Conservation (phyloP, 805 yeast genomes). For the Kodamaea sagamina region DNA sequence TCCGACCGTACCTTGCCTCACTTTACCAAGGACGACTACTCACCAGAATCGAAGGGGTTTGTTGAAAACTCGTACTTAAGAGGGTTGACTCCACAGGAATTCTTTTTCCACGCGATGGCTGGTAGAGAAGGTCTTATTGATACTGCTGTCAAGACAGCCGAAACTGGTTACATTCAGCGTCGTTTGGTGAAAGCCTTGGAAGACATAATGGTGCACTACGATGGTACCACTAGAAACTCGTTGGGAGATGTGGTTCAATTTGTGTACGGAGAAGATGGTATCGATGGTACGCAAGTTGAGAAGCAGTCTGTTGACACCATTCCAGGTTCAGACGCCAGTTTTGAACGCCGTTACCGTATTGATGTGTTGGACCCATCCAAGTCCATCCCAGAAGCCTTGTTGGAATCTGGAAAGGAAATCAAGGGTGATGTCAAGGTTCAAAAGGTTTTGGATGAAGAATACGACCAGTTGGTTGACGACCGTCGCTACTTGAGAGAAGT, state of each 20-base stretch:
- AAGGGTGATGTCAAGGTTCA: conserved; percentile 87
- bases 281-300: conserved; percentile 97
- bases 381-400: conserved; percentile 65
- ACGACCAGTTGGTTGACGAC: conserved; percentile 71
- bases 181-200: conserved; percentile 95
- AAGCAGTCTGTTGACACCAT: conserved; percentile 93
- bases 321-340: conserved; percentile 85
- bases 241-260: conserved; percentile 95
- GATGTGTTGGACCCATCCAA: conserved; percentile 73
- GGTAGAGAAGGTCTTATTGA: conserved; percentile 99
- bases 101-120: conserved; percentile 99
- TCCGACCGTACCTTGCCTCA: conserved; percentile 96
- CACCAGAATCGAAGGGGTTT: conserved; percentile 98
- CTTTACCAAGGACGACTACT: conserved; percentile 96
- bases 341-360: conserved; percentile 81
- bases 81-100: conserved; percentile 98
- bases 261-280: conserved; percentile 98
- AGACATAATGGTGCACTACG: conserved; percentile 97
- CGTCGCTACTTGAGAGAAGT: conserved; percentile 75
- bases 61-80: conserved; percentile 96
- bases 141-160: conserved; percentile 99
- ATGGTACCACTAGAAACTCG: conserved; percentile 97
- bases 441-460: conserved; percentile 79
- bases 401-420: conserved; percentile 90
- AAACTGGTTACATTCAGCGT: conserved; percentile 97